Percentiles rank a stretch among this genome's conserved stretches.
Conservation (phyloP, 2,329 filamentous ascomycete species). For the Beauveria sp. region DNA sequence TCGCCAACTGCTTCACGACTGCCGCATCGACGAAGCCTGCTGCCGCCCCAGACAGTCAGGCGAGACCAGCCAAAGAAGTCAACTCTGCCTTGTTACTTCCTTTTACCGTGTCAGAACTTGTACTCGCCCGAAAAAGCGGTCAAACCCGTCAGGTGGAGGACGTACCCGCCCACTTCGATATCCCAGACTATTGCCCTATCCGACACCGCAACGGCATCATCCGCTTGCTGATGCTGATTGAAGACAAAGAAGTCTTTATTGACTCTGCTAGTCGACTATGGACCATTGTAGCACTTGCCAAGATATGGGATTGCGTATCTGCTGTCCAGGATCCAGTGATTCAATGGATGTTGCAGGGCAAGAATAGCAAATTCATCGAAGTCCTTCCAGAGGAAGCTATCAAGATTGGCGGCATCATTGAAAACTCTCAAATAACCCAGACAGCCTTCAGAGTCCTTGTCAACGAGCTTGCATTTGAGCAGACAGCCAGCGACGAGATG, state of each 20-base stretch:
- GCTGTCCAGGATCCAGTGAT: constrained; percentile 42
- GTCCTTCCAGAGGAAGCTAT: constrained; percentile 55
- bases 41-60: background rate
- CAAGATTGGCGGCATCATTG: constrained; percentile 44
- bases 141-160: background rate
- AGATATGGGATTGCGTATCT: constrained; percentile 45
- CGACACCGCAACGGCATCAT: constrained; percentile 59
- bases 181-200: constrained; percentile 55
- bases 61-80: too few relatives aligned
- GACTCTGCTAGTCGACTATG: constrained; percentile 61
- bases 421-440: constrained; percentile 35
- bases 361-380: constrained; percentile 54
- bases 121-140: background rate
- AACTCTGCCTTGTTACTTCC: background rate
- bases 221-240: constrained; percentile 51
- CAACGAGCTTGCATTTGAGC: constrained; percentile 50
- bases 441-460: constrained; percentile 54
- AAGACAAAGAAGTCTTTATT: constrained; percentile 45
- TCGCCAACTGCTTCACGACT: background rate
- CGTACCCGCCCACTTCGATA: constrained; percentile 25
- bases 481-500: constrained; percentile 20
- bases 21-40: background rate
- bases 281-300: constrained; percentile 57
- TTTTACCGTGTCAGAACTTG: background rate
- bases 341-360: constrained; percentile 49